A percentile compares a stretch with the other conserved stretches of the same genome.
Evolutionary conservation across 495 filamentous ascomycete species (phyloP).

Genomic region (Cairneyella variabilis): DNA sequence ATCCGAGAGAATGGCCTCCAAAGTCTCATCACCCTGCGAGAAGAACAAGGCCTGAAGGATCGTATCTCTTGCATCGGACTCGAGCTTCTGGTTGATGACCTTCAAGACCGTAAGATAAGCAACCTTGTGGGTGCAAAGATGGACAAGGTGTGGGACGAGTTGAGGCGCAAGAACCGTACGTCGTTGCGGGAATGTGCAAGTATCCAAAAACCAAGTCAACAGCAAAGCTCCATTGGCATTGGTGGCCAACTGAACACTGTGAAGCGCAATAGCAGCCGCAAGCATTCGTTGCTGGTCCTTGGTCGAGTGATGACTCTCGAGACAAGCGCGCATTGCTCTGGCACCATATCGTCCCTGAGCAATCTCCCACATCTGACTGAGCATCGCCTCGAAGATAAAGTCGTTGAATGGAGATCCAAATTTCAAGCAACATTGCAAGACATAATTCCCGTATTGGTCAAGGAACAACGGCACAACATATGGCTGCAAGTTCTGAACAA

Average conservation of each 20-base stretch:
- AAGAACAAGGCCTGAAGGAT: constrained; percentile 94
- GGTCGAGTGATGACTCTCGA: constrained; percentile 92
- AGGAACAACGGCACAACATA: constrained; percentile 90
- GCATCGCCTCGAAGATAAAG: constrained; percentile 97
- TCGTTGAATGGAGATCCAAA: constrained; percentile 86
- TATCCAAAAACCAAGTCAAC: constrained; percentile 97
- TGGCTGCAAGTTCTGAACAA: constrained; percentile 76
- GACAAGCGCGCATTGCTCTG: constrained; percentile 91
- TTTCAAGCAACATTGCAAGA: constrained; percentile 90
- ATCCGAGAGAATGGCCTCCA: constrained; percentile 89
- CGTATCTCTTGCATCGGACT: constrained; percentile 87
- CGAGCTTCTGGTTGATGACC: constrained; percentile 96
- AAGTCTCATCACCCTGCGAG: constrained; percentile 76
- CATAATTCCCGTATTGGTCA: constrained; percentile 98
- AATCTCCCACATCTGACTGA: constrained; percentile 92
- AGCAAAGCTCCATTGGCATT: constrained; percentile 94
- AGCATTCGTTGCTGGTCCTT: constrained; percentile 96
- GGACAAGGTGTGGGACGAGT: constrained; percentile 92
- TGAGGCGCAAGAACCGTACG: constrained; percentile 89
- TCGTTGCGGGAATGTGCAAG: constrained; percentile 90
- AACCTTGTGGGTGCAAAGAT: constrained; percentile 97
- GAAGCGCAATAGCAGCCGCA: constrained; percentile 88
- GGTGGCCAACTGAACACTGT: constrained; percentile 94
- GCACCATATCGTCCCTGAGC: constrained; percentile 91
- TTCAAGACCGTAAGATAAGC: constrained; percentile 96